Base-by-base conservation (phyloP, 345 rosid species). In the Capsella bursapastoris region DNA sequence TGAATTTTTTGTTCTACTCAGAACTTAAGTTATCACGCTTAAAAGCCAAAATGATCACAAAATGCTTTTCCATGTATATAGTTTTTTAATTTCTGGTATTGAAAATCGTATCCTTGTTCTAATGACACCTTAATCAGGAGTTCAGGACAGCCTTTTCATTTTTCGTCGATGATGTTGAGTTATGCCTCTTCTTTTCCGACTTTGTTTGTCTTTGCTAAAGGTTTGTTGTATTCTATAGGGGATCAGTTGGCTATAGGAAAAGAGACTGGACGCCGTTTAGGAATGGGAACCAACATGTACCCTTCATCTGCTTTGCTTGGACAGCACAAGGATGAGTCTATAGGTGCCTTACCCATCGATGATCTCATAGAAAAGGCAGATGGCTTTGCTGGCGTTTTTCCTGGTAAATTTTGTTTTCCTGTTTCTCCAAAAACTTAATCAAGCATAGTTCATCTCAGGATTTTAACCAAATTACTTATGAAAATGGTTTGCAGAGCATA, bases 321-420 rank as follows among this genome's bases (percentile, higher is more conserved):
- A 67, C 98, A 95, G 72, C 80, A 89, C 82, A 94, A 94, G 80
- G 98, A 90, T 74, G 98, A 92, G 82, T 92, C 99, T 14, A 89
- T 95, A 40, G 97, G 67, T 66, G 88, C 96, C 55, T 82, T 94
- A 73, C 98, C 98, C 6, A 66, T 95, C n/a, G 98, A 95, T 79
- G 99, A 95, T 81, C 87, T 95, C 71, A 95, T 95, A 41, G 99
- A 95, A 75, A 90, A 92, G 72, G 99, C 99, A 37, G 99, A 95
- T 86, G 99, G 99, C n/a, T 95, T 95, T 82, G 99, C 98, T 80
- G 99, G 99, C 13, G 98, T 95, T 65, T 95, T 95, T 76, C 99
- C 99, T 68, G 99, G 99, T 95, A 86, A 86, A 45, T 44, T 6
- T 27, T 74, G 27, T 43, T 40, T 51, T 7, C 37, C 51, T 40